Conservation (phyloP, 2,329 filamentous ascomycete genomes). For the Davidsoniella eucalypti region DNA sequence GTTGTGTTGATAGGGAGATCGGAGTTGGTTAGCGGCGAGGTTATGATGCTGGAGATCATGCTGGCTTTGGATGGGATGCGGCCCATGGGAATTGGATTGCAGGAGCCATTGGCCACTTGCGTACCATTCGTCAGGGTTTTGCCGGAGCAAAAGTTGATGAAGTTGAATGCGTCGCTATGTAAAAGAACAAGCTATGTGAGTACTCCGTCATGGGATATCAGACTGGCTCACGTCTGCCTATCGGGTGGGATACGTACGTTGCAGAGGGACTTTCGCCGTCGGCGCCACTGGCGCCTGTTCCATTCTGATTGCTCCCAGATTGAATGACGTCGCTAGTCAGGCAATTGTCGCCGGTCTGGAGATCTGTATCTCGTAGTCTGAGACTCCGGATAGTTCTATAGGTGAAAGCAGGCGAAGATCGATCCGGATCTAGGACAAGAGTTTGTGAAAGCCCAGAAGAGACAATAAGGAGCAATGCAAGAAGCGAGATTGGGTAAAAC, state of each 20-base stretch:
- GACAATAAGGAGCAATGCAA: background rate
- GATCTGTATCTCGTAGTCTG: background rate
- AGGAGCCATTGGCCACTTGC: conserved; percentile 33
- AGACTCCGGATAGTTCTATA: too few relatives aligned
- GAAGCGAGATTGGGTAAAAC: background rate
- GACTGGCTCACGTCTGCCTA: too few relatives aligned
- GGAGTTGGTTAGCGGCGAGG: conserved; percentile 26
- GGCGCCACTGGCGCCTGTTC: conserved; percentile 16
- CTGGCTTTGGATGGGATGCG: conserved; percentile 31
- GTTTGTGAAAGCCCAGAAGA: background rate
- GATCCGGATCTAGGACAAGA: too few relatives aligned
- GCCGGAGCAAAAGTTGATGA: conserved; percentile 43
- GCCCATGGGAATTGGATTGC: conserved; percentile 43
- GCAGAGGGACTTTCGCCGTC: conserved; percentile 18
- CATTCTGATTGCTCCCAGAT: conserved; percentile 23
- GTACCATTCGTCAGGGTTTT: conserved; percentile 37
- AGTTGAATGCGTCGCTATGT: conserved; percentile 32
- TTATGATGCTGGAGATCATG: conserved; percentile 40
- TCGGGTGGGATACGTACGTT: conserved; percentile 16
- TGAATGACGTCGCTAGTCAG: conserved; percentile 27
- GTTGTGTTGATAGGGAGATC: conserved; percentile 22
- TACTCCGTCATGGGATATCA: too few relatives aligned
- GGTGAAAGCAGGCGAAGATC: too few relatives aligned
- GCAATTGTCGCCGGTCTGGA: conserved; percentile 11
- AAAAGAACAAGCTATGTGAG: too few relatives aligned